Evolutionary conservation across 2,329 filamentous ascomycete genomes (phyloP).

Genomic region (Balansia obtecta): DNA sequence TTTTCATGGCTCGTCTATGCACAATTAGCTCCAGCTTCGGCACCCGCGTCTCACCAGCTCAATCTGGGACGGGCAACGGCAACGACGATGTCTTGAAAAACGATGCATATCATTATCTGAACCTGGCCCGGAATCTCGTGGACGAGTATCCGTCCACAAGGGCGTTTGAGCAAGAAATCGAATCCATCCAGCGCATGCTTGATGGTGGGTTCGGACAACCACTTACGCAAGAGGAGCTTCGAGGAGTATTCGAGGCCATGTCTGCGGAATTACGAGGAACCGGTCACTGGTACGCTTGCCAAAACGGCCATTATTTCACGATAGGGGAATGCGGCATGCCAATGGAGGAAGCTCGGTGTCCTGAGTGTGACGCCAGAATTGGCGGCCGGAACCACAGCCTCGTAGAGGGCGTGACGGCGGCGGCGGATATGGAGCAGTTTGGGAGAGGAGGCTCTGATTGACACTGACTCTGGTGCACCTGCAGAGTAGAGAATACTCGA

Average conservation of each 20-base stretch:
- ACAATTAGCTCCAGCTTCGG: slow-evolving; percentile 25
- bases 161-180: not conserved
- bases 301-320: slow-evolving; percentile 47
- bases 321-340: slow-evolving; percentile 56
- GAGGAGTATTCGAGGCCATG: slow-evolving; percentile 39
- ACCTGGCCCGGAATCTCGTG: not conserved
- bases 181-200: not conserved
- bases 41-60: not conserved
- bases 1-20: slow-evolving; percentile 31
- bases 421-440: slow-evolving; percentile 14
- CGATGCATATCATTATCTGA: not conserved
- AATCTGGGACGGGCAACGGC: not conserved
- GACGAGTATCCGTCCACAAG: not conserved
- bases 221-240: slow-evolving; percentile 38
- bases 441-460: not conserved
- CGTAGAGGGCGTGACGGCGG: slow-evolving; percentile 38
- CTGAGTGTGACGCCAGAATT: slow-evolving; percentile 45
- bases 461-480: not conserved
- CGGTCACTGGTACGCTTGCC: slow-evolving; percentile 51
- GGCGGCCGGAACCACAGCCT: slow-evolving; percentile 40
- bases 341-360: slow-evolving; percentile 47
- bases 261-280: slow-evolving; percentile 33
- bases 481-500: too few relatives aligned
- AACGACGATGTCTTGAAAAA: not conserved
- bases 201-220: slow-evolving; percentile 31